These are phyloP conservation scores for Berkeleyomyces basicola DNA, from an alignment of 2,329 filamentous ascomycete species.

Conservation along the genomic window DNA sequence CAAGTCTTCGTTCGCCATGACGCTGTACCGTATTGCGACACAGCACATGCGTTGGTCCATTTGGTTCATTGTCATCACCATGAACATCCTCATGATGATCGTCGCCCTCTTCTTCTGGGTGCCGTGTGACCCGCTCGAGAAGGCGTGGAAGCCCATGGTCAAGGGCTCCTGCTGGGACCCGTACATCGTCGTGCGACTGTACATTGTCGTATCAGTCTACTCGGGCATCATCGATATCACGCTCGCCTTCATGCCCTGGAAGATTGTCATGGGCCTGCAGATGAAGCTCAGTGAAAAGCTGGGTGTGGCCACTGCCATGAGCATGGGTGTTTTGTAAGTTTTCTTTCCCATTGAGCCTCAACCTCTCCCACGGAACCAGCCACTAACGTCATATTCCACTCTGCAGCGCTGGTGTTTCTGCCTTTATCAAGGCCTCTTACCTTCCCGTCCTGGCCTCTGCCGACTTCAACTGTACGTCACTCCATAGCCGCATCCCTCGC, in stretches of 20 bases:
- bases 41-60: constrained; percentile 17
- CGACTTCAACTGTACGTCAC: constrained; percentile 9
- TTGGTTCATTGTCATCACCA: constrained; percentile 18
- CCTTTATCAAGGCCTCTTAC: constrained; percentile 9
- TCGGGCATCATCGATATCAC: constrained; percentile 16
- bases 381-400: background rate
- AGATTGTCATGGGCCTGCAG: constrained; percentile 17
- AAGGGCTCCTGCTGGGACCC: constrained; percentile 17
- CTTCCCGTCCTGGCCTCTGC: background rate
- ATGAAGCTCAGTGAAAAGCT: constrained; percentile 19
- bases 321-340: constrained; percentile 18
- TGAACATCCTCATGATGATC: constrained; percentile 17
- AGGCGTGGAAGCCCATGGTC: constrained; percentile 16
- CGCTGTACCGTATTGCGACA: constrained; percentile 18
- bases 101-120: constrained; percentile 18
- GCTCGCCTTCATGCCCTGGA: constrained; percentile 17
- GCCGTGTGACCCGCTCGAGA: constrained; percentile 18
- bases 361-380: background rate
- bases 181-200: constrained; percentile 5
- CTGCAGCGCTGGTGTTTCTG: constrained; percentile 8
- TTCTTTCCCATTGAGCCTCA: no score
- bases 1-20: constrained; percentile 18
- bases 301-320: constrained; percentile 18
- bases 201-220: constrained; percentile 11
- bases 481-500: background rate